Conservation (phyloP, 345 rosid genomes). For the Pugionium cornutum region DNA sequence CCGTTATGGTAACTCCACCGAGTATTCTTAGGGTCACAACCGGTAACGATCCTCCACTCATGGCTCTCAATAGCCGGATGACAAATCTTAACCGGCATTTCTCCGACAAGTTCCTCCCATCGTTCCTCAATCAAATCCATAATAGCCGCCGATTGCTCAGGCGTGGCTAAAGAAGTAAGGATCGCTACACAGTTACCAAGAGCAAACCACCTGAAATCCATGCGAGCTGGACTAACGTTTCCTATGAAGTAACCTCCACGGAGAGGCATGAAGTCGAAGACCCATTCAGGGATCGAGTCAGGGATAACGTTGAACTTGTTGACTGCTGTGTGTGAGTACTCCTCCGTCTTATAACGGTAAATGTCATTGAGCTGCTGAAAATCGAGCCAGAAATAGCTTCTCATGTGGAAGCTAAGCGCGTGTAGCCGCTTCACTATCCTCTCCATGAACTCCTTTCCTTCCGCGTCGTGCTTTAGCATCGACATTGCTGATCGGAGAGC, state of each 20-base stretch:
- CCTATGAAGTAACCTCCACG: slow-evolving; percentile 72
- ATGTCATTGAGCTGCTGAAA: slow-evolving; percentile 66
- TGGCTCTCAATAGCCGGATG: slow-evolving; percentile 66
- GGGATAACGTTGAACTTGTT: slow-evolving; percentile 77
- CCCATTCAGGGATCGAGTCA: slow-evolving; percentile 70
- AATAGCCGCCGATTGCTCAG: slow-evolving; percentile 63
- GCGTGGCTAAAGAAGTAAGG: slow-evolving; percentile 57
- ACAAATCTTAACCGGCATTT: slow-evolving; percentile 63
- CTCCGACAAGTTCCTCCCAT: slow-evolving; percentile 76
- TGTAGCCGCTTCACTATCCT: slow-evolving; percentile 57
- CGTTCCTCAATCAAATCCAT: slow-evolving; percentile 71
- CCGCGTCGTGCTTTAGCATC: slow-evolving; percentile 65
- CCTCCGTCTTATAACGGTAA: slow-evolving; percentile 70
- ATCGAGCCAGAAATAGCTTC: slow-evolving; percentile 70
- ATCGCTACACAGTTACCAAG: slow-evolving; percentile 64
- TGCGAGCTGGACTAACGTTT: slow-evolving; percentile 69
- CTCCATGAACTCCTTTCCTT: slow-evolving; percentile 66
- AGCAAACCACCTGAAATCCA: slow-evolving; percentile 73
- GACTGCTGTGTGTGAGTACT: slow-evolving; percentile 71
- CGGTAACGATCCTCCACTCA: slow-evolving; percentile 66
- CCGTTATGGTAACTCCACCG: slow-evolving; percentile 77
- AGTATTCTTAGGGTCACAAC: slow-evolving; percentile 69
- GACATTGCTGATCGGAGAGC: slow-evolving; percentile 62
- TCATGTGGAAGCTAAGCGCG: slow-evolving; percentile 62
- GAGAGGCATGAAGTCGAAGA: slow-evolving; percentile 64